Percentiles rank a stretch among this genome's conserved stretches.
Conservation (phyloP, 164 flowering plant genomes). For the Dillenia suffruticosa region DNA sequence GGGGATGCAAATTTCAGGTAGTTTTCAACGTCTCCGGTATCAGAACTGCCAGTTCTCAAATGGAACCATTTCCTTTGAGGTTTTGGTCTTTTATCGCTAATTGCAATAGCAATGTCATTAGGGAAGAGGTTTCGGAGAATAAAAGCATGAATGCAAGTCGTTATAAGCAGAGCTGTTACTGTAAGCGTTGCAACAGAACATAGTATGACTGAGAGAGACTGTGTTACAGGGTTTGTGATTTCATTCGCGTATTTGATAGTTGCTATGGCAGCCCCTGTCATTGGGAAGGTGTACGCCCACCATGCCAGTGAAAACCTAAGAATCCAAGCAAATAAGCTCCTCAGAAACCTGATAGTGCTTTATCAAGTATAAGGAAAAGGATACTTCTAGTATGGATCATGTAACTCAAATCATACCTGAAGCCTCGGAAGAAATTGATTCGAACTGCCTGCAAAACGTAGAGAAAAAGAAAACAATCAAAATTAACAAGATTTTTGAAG, state of each 20-base stretch:
- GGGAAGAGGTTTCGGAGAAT: slow-evolving; percentile 76
- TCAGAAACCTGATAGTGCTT: too few species aligned
- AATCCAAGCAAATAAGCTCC: background rate
- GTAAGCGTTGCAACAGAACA: slow-evolving; percentile 43
- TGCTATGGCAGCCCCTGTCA: slow-evolving; percentile 76
- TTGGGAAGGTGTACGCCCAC: slow-evolving; percentile 85
- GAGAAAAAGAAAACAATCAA: background rate
- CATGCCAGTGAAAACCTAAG: slow-evolving; percentile 63
- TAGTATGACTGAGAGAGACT: slow-evolving; percentile 37
- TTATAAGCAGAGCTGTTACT: slow-evolving; percentile 50
- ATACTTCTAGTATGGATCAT: too few species aligned
- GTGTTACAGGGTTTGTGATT: slow-evolving; percentile 42
- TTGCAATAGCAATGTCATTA: slow-evolving; percentile 85
- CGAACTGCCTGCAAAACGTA: slow-evolving; percentile 57
- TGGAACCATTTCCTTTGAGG: slow-evolving; percentile 38
- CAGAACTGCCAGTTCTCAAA: slow-evolving; percentile 37
- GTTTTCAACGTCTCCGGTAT: slow-evolving; percentile 31
- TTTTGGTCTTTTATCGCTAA: slow-evolving; percentile 44
- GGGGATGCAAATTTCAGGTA: slow-evolving; percentile 27
- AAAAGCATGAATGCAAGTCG: slow-evolving; percentile 70
- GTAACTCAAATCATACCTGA: slow-evolving; percentile 36
- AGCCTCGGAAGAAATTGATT: slow-evolving; percentile 72
- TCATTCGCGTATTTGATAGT: slow-evolving; percentile 55
- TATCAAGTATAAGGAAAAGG: too few species aligned
- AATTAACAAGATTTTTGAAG: background rate